These are phyloP conservation scores for Scopulariopsis brevicaulis DNA, from an alignment of 2,329 filamentous ascomycete species.

Conservation along the genomic window DNA sequence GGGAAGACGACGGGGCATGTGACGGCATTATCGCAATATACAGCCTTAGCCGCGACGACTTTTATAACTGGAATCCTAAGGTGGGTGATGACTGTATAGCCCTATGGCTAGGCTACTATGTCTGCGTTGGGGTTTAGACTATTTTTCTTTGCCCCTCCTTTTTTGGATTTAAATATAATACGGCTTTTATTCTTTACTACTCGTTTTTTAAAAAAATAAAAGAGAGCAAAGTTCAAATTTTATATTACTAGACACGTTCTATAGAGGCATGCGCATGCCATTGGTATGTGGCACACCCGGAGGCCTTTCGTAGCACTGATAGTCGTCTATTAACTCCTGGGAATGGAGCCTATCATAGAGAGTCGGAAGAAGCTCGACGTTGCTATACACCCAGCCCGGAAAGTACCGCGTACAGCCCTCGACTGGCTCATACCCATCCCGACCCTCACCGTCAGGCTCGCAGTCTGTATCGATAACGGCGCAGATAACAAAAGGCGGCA, in stretches of 20 bases:
- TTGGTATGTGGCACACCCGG: not conserved
- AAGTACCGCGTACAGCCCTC: not conserved
- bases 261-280: not conserved
- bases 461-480: not conserved
- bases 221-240: too few species aligned
- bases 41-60: not conserved
- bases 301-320: not conserved
- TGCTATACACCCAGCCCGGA: not conserved
- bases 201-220: not conserved
- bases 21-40: not conserved
- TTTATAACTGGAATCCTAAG: not conserved
- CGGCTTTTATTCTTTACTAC: too few species aligned
- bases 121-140: not conserved
- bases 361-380: not conserved
- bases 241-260: not conserved
- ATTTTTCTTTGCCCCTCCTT: not conserved
- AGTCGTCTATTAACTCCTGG: not conserved
- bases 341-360: not conserved
- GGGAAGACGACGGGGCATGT: not conserved
- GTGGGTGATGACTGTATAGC: not conserved
- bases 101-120: not conserved
- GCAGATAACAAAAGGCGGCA: not conserved
- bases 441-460: not conserved
- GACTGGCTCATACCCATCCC: not conserved
- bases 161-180: not conserved